Percentiles rank a stretch among this genome's conserved stretches.
phyloP scores from a whole-genome alignment of 2,329 filamentous ascomycete genomes.

The Penicillium sp. region DNA sequence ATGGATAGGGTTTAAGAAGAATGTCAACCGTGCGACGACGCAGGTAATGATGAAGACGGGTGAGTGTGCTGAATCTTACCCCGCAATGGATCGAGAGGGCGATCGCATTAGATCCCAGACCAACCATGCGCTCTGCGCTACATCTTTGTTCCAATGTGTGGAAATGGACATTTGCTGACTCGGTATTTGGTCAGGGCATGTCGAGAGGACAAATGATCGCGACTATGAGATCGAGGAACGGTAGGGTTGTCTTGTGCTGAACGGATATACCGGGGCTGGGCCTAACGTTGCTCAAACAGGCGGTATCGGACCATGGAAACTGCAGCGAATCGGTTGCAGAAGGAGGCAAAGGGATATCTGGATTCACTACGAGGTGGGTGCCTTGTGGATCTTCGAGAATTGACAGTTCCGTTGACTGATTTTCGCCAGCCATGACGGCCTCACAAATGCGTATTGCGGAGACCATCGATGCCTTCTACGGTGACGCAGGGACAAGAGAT shows the following conservation, averaged over 20 bases:
- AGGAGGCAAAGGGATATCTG: conserved; percentile 96
- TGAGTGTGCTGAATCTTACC: conserved; percentile 36
- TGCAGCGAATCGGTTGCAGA: conserved; percentile 85
- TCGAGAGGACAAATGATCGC: conserved; percentile 96
- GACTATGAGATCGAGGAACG: conserved; percentile 98
- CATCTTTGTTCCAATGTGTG: neutral
- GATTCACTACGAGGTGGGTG: conserved; percentile 80
- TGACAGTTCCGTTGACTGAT: neutral
- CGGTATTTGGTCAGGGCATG: conserved; percentile 61
- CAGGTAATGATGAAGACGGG: conserved; percentile 99
- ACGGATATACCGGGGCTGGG: conserved; percentile 4
- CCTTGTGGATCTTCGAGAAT: neutral
- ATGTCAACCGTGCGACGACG: conserved; percentile 97
- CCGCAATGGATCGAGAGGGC: conserved; percentile 17
- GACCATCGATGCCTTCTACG: conserved; percentile 98
- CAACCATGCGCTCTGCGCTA: neutral
- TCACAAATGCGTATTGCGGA: conserved; percentile 99
- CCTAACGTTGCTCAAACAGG: conserved; percentile 47
- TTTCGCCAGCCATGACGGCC: conserved; percentile 81
- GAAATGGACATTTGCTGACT: neutral
- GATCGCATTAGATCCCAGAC: neutral
- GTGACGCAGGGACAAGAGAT: conserved; percentile 88
- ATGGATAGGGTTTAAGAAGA: conserved; percentile 80
- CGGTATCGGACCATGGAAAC: conserved; percentile 97
- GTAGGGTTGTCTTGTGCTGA: conserved; percentile 42